phyloP scores from a whole-genome alignment of 768 basidiomycete species.

The Dioszegia hungarica region DNA sequence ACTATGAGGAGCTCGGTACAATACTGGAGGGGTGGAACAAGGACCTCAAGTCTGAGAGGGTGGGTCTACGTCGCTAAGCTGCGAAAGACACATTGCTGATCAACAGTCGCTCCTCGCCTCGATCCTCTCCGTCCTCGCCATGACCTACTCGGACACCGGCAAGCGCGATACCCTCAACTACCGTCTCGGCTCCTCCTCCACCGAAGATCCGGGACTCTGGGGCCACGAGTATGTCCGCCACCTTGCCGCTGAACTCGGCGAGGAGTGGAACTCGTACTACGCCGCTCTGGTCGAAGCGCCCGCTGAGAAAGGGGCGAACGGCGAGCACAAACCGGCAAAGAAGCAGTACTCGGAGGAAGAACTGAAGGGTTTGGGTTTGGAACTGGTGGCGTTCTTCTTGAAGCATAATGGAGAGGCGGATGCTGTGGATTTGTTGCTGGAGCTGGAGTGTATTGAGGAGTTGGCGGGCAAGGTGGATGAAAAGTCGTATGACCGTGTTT shows the following conservation, averaged over 20 bases:
- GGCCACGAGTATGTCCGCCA: constrained; percentile 99
- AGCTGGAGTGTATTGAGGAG: constrained; percentile 79
- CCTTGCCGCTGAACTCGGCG: constrained; percentile 89
- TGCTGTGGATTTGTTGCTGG: constrained; percentile 90
- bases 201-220: constrained; percentile 86
- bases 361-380: constrained; percentile 67
- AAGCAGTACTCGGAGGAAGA: constrained; percentile 55
- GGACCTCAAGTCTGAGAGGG: constrained; percentile 56
- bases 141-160: constrained; percentile 98
- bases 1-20: constrained; percentile 81
- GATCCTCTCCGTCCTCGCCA: constrained; percentile 94
- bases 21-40: constrained; percentile 67
- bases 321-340: constrained; percentile 6
- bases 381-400: constrained; percentile 84
- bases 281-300: constrained; percentile 4
- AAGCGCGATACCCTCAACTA: constrained; percentile 92
- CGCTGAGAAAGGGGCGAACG: constrained; percentile 20
- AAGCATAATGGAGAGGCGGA: constrained; percentile 96
- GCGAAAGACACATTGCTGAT: neutral
- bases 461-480: constrained; percentile 71
- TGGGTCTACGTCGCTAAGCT: constrained; percentile 18
- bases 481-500: constrained; percentile 70
- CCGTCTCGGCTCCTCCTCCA: constrained; percentile 68
- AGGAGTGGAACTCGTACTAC: constrained; percentile 63
- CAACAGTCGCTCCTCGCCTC: constrained; percentile 85